These are phyloP conservation scores for Exophiala aquamarina DNA, from an alignment of 2,329 filamentous ascomycete genomes.

Conservation along the genomic window DNA sequence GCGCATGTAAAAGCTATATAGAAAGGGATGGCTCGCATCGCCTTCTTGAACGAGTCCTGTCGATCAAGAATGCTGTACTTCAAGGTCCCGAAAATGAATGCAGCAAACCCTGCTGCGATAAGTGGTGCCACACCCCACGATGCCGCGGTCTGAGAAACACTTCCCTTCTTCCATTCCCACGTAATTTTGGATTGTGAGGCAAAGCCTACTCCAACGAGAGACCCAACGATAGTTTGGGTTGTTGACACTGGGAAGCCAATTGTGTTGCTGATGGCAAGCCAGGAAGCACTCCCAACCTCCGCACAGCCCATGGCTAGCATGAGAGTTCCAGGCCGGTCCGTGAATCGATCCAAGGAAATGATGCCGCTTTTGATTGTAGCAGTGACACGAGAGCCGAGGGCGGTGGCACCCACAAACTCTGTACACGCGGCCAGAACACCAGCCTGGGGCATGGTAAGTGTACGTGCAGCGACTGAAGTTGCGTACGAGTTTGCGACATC, in stretches of 20 bases:
- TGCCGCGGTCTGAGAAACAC: conserved; percentile 49
- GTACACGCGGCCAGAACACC: conserved; percentile 50
- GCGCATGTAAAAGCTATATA: conserved; percentile 51
- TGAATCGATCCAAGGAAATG: conserved; percentile 40
- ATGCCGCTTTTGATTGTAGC: conserved; percentile 46
- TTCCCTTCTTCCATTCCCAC: conserved; percentile 46
- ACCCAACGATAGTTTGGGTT: conserved; percentile 42
- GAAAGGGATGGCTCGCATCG: conserved; percentile 48
- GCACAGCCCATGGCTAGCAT: conserved; percentile 42
- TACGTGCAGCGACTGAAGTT: conserved; percentile 52
- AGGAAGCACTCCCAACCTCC: conserved; percentile 37
- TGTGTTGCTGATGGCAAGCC: conserved; percentile 38
- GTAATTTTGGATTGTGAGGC: conserved; percentile 35
- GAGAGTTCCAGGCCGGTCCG: conserved; percentile 35
- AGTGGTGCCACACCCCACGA: conserved; percentile 52
- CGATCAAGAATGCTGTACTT: conserved; percentile 53
- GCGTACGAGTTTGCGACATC: conserved; percentile 59
- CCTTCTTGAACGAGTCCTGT: conserved; percentile 50
- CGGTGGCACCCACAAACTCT: conserved; percentile 56
- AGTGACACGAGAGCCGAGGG: conserved; percentile 48
- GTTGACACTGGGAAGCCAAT: conserved; percentile 43
- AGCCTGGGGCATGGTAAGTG: conserved; percentile 53
- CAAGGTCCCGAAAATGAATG: conserved; percentile 51
- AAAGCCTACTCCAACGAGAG: conserved; percentile 35
- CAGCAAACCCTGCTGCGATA: conserved; percentile 49